These are phyloP conservation scores for Pythium volutum DNA, from an alignment of 352 stramenopile genomes.

Conservation along the genomic window DNA sequence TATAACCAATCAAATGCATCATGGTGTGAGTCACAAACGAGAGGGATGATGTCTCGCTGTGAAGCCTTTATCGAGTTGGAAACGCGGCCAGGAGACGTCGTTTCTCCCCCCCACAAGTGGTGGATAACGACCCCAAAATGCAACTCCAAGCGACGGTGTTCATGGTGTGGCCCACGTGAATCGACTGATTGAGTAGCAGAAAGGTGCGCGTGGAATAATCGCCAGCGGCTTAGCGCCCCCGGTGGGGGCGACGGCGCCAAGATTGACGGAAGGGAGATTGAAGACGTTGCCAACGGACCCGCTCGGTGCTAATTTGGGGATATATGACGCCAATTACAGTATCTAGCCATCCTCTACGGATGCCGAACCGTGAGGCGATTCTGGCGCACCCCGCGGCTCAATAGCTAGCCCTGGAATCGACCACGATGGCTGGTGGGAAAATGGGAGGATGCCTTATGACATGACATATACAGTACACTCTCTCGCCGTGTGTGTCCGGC, in stretches of 20 bases:
- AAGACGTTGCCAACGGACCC: no score
- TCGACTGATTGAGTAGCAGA: background rate
- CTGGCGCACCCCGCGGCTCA: no score
- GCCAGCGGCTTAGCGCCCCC: background rate
- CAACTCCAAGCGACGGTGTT: background rate
- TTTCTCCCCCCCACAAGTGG: background rate
- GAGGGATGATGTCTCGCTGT: background rate
- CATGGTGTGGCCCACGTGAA: constrained; percentile 4
- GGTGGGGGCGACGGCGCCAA: no score
- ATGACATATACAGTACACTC: background rate
- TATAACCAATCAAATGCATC: background rate
- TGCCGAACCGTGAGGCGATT: no score
- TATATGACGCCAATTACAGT: no score
- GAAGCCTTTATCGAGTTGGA: background rate
- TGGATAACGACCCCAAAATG: no score
- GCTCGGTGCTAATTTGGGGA: no score
- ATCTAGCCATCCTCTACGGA: no score
- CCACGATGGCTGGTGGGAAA: no score
- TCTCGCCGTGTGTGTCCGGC: background rate
- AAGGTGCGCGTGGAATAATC: background rate
- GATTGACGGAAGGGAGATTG: no score
- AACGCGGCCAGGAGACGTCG: background rate
- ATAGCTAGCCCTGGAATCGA: no score
- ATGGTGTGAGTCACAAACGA: background rate
- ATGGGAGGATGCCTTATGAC: constrained; percentile 6